These are phyloP conservation scores for Drechmeria coniospora DNA, from an alignment of 2,329 filamentous ascomycete genomes.

Conservation along the genomic window DNA sequence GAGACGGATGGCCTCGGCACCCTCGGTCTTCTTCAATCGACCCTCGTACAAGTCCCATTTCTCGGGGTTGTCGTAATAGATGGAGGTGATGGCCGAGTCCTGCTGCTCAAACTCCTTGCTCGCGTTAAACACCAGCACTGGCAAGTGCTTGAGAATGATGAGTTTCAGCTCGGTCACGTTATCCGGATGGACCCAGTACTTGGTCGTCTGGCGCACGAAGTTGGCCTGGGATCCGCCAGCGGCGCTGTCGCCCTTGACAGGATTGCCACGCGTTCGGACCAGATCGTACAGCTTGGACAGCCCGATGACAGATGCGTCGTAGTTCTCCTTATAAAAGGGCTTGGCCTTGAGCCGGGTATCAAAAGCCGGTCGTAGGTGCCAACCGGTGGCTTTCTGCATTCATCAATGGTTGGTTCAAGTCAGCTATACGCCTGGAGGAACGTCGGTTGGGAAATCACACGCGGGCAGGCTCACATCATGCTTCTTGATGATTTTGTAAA, in stretches of 20 bases:
- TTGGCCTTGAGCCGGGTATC: constrained; percentile 87
- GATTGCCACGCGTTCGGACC: constrained; percentile 83
- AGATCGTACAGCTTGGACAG: constrained; percentile 91
- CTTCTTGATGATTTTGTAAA: constrained; percentile 99
- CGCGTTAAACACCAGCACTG: constrained; percentile 91
- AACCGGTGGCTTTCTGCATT: constrained; percentile 80
- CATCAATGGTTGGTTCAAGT: not conserved
- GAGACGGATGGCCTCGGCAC: constrained; percentile 87
- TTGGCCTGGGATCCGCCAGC: constrained; percentile 87
- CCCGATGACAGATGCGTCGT: constrained; percentile 88
- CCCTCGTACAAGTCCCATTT: constrained; percentile 92
- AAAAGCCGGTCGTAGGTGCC: constrained; percentile 92
- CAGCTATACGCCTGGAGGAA: too few relatives aligned
- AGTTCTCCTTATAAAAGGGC: constrained; percentile 98
- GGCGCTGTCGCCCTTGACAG: constrained; percentile 77
- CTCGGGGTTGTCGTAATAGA: constrained; percentile 93
- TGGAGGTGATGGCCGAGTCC: constrained; percentile 91
- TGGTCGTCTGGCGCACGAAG: constrained; percentile 93
- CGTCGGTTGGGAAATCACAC: not conserved
- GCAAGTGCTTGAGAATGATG: constrained; percentile 92
- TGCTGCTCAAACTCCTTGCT: constrained; percentile 88
- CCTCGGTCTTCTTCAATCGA: constrained; percentile 92
- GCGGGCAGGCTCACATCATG: constrained; percentile 55
- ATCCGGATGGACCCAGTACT: constrained; percentile 98
- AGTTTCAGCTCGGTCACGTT: constrained; percentile 98